Percentiles rank a stretch among this genome's conserved stretches.
Conservation (phyloP, 257 asterid genomes). For the Coffea canephora region DNA sequence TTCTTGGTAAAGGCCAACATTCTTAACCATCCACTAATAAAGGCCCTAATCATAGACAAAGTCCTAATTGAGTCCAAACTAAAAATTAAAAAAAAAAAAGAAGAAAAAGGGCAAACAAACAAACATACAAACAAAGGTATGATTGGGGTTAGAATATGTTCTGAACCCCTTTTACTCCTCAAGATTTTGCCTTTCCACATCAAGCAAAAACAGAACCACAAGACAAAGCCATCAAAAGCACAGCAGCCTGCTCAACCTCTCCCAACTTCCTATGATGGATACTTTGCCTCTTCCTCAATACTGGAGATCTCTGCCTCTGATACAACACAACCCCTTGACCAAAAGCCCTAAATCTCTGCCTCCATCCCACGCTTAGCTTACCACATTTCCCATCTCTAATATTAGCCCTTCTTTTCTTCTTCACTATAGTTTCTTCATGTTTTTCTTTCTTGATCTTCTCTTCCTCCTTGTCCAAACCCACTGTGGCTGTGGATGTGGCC, state of each 20-base stretch:
- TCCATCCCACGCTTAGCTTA: slow-evolving; percentile 28
- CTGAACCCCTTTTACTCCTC: background rate
- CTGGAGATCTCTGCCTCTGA: slow-evolving; percentile 30
- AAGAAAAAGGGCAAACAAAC: background rate
- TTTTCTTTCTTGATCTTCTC: slow-evolving; percentile 17
- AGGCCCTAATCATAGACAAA: background rate
- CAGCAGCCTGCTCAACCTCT: slow-evolving; percentile 73
- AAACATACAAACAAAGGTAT: background rate
- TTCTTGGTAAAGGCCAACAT: background rate
- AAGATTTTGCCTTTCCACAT: background rate
- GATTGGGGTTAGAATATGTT: background rate
- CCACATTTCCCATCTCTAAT: slow-evolving; percentile 22
- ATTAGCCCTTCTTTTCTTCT: slow-evolving; percentile 26
- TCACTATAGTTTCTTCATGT: background rate
- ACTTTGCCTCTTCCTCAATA: slow-evolving; percentile 27
- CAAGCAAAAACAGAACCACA: slow-evolving; percentile 60
- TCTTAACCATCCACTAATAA: background rate
- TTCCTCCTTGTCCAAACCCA: slow-evolving; percentile 4
- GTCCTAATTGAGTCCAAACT: slow-evolving; percentile 1
- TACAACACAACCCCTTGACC: slow-evolving; percentile 35
- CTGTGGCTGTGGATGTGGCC: background rate
- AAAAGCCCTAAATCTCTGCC: slow-evolving; percentile 38
- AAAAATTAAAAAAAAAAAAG: background rate
- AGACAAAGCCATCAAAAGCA: slow-evolving; percentile 69
- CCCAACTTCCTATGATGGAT: slow-evolving; percentile 37